Evolutionary conservation across 805 yeast species (phyloP).

Genomic region (Pichia cabralensis): DNA sequence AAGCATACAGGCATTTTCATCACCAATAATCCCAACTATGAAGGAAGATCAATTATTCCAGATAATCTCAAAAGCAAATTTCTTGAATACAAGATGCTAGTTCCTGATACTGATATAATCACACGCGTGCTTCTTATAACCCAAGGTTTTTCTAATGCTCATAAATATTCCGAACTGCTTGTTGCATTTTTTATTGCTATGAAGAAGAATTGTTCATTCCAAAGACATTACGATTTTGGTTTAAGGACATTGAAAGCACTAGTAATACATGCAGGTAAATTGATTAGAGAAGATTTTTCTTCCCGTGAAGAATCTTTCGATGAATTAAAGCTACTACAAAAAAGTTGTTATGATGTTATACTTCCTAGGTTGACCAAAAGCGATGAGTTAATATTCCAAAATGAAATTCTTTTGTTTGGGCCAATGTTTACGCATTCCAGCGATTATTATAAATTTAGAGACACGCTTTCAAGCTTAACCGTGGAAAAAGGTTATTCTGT

Average conservation of each 20-base stretch:
- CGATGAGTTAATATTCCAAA: slow-evolving; percentile 35
- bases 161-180: slow-evolving; percentile 33
- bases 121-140: slow-evolving; percentile 64
- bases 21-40: slow-evolving; percentile 85
- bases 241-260: slow-evolving; percentile 69
- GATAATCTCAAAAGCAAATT: slow-evolving; percentile 77
- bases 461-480: too few species aligned
- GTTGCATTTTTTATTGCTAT: slow-evolving; percentile 47
- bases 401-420: too few species aligned
- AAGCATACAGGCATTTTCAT: slow-evolving; percentile 64
- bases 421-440: too few species aligned
- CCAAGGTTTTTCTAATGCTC: slow-evolving; percentile 53
- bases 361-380: slow-evolving; percentile 52
- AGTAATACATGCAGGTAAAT: slow-evolving; percentile 45
- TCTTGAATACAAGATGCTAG: slow-evolving; percentile 61
- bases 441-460: too few species aligned
- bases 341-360: slow-evolving; percentile 50
- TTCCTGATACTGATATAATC: slow-evolving; percentile 61
- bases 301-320: not conserved
- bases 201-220: slow-evolving; percentile 33
- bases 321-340: slow-evolving; percentile 28
- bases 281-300: slow-evolving; percentile 23
- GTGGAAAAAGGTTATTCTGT: slow-evolving; percentile 25
- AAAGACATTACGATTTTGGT: slow-evolving; percentile 85
- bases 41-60: slow-evolving; percentile 75